Evolutionary conservation across 1,139 yeast genomes (phyloP).

Genomic region (Ogataea hybrid): DNA sequence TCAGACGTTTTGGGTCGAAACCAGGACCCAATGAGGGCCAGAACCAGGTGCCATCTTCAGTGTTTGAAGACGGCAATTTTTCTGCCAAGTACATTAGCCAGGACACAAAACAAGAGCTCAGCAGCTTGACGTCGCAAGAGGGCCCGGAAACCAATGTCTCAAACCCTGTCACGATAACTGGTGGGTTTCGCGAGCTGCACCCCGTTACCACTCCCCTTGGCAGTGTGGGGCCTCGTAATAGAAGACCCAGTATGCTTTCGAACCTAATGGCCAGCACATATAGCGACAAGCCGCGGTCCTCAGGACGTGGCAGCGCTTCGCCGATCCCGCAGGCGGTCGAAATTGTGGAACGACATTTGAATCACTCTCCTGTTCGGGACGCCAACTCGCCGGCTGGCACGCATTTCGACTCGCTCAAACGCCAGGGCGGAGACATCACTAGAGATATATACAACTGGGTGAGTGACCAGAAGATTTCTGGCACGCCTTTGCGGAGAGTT

Average conservation of each 20-base stretch:
- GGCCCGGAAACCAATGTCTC: conserved; percentile 19
- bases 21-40: not conserved
- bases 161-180: conserved; percentile 29
- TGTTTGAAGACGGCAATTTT: conserved; percentile 29
- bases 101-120: not conserved
- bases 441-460: conserved; percentile 79
- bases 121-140: not conserved
- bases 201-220: conserved; percentile 8
- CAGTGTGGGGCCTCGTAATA: conserved; percentile 2
- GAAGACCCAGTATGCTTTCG: conserved; percentile 28
- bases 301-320: conserved; percentile 41
- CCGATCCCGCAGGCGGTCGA: conserved; percentile 56
- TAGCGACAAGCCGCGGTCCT: conserved; percentile 3
- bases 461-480: conserved; percentile 39
- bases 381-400: conserved; percentile 32
- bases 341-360: conserved; percentile 57
- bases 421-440: conserved; percentile 87
- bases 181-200: conserved; percentile 26
- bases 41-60: conserved; percentile 7
- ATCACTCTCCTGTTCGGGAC: conserved; percentile 25
- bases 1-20: not conserved
- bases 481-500: conserved; percentile 33
- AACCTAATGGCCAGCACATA: conserved; percentile 16
- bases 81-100: conserved; percentile 28
- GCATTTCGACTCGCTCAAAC: conserved; percentile 53